Evolutionary conservation across 163 green algal genomes (phyloP).

Genomic region (Scenedesmus sp.): DNA sequence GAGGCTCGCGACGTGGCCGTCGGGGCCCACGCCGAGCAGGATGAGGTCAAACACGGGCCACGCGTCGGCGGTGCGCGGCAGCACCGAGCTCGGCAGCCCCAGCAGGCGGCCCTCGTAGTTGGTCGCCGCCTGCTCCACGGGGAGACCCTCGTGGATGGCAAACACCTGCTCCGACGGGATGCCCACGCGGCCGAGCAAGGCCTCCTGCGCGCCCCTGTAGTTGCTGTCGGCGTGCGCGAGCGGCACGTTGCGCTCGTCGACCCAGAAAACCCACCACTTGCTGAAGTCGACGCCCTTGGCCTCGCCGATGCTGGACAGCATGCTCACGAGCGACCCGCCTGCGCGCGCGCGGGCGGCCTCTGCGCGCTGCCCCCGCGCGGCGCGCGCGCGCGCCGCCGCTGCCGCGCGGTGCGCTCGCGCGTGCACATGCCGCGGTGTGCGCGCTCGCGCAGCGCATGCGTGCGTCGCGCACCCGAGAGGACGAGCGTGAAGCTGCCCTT

Average conservation of each 20-base stretch:
- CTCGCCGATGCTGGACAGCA: conserved; percentile 50
- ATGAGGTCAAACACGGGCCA: conserved; percentile 86
- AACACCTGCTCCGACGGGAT: conserved; percentile 57
- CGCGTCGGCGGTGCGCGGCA: conserved; percentile 69
- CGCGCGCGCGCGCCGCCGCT: neutral
- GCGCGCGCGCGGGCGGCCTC: neutral
- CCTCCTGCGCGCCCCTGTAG: conserved; percentile 72
- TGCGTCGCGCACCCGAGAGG: conserved; percentile 66
- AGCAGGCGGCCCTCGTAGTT: conserved; percentile 87
- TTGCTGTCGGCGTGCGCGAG: conserved; percentile 80
- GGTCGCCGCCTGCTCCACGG: conserved; percentile 75
- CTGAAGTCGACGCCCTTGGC: conserved; percentile 53
- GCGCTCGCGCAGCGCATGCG: too few species aligned
- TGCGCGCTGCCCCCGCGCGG: neutral
- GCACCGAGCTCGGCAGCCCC: conserved; percentile 59
- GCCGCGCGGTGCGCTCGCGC: neutral
- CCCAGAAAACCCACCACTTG: conserved; percentile 80
- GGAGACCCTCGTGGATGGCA: conserved; percentile 79
- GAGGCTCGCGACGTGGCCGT: conserved; percentile 93
- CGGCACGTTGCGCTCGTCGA: conserved; percentile 90
- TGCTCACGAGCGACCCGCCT: conserved; percentile 53
- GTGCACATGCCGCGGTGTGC: too few species aligned
- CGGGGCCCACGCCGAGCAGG: conserved; percentile 87
- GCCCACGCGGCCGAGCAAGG: conserved; percentile 79
- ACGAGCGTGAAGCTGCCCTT: conserved; percentile 84